Percentiles rank a stretch among this genome's conserved stretches.
Conservation (phyloP, 129 eudicot species). For the Helianthus tuberosus region DNA sequence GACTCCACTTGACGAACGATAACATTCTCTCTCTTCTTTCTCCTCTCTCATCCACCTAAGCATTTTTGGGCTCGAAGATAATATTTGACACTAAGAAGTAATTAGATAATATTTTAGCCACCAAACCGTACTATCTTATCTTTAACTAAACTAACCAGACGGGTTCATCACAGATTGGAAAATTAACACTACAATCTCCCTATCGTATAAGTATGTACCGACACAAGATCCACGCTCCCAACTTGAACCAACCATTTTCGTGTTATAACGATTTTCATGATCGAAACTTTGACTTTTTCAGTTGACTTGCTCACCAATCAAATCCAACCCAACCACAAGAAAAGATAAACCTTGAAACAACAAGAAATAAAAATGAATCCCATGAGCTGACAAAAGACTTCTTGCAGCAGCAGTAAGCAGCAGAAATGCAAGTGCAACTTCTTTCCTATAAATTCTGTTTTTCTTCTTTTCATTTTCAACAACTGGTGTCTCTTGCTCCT, state of each 20-base stretch:
- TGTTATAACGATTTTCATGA: neutral
- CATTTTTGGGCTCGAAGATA: no score
- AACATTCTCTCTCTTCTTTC: no score
- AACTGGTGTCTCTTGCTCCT: neutral
- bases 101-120: no score
- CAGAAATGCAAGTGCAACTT: constrained; percentile 46
- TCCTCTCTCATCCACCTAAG: no score
- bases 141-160: no score
- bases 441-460: constrained; percentile 40
- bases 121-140: no score
- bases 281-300: neutral
- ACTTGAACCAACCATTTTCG: neutral
- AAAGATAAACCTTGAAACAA: constrained; percentile 56
- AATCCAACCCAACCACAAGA: constrained; percentile 51
- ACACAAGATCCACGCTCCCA: neutral
- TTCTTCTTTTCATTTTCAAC: constrained; percentile 10
- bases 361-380: constrained; percentile 57
- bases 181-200: neutral
- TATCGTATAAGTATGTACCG: neutral
- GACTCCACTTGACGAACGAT: no score
- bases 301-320: constrained; percentile 56
- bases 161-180: no score
- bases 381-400: constrained; percentile 60
- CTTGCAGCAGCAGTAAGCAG: constrained; percentile 51
- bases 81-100: no score